Base-by-base conservation (phyloP, 352 stramenopile species). In the Globisporangium megalacanthum region DNA sequence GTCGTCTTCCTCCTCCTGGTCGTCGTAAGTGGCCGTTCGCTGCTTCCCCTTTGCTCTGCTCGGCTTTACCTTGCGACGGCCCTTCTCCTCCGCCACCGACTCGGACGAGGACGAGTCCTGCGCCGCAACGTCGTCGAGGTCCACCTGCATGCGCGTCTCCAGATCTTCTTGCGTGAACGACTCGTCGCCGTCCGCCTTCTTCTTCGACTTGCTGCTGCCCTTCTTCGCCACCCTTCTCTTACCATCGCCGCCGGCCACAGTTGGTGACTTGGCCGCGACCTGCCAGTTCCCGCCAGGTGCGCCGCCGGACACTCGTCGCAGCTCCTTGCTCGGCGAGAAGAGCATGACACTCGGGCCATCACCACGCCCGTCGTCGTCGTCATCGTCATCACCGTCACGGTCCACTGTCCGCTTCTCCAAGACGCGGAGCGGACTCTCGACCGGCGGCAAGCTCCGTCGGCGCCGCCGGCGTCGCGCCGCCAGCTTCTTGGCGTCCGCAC, bases 71-170 rank as follows among this genome's bases (percentile, higher is more conserved):
- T 48, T 48, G 36, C 64, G 62, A 44, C 54, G 48, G 45, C 49
- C 51, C 39, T 49, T 54, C 17, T 76, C 56, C 14, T 60, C 37
- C 15, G 68, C 64, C 10, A 58, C 66, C 0, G 56, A 54, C 9
- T 36, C 54, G 22, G 48, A 48, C 25, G 42, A 48, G 7, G 35
- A 65, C 14, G 77, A 60, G 64, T 51, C 46, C 4, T 51, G 46
- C 47, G 47, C 25, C 4, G 52, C 72, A 20, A 66, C 75, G 7
- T 59, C 62, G 10, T 68, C 68, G n/a, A 87, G 56, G 42, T 88
- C 73, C 37, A 79, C 71, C 58, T 86, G 72, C 81, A 88, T 88
- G 42, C 68, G 74, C 17, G 74, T 68, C 60, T 88, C 77, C 14
- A 88, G 61, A 55, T 81, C 71, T 54, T 86, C 64, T 49, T 86